Evolutionary conservation across 2,329 filamentous ascomycete genomes (phyloP).

Genomic region (Acrocalymma vagum): DNA sequence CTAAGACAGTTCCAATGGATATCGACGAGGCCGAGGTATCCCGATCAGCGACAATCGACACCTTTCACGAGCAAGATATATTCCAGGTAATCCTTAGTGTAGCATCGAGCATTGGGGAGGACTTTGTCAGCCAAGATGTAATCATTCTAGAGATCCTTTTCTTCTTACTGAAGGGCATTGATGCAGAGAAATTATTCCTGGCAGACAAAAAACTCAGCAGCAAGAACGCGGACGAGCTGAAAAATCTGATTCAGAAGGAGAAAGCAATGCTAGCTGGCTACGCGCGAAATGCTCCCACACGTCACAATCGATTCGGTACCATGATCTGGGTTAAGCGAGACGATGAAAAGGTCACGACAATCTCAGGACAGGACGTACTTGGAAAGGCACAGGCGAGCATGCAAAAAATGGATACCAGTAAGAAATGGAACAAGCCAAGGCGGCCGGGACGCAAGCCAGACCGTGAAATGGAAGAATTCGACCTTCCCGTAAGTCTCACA

Average conservation of each 20-base stretch:
- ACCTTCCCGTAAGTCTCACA: slow-evolving; percentile 74
- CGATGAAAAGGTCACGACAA: slow-evolving; percentile 81
- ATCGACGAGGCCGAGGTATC: slow-evolving; percentile 92
- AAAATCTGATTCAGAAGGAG: slow-evolving; percentile 80
- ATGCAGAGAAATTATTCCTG: slow-evolving; percentile 86
- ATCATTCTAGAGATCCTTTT: slow-evolving; percentile 92
- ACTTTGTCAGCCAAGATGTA: slow-evolving; percentile 89
- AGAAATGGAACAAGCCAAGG: slow-evolving; percentile 87
- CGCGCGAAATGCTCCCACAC: slow-evolving; percentile 79
- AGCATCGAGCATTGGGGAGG: slow-evolving; percentile 91
- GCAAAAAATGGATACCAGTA: slow-evolving; percentile 88
- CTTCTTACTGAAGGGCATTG: slow-evolving; percentile 89
- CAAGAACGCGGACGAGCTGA: slow-evolving; percentile 76
- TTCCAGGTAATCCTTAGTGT: slow-evolving; percentile 86
- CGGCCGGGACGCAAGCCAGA: slow-evolving; percentile 53
- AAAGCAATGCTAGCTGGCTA: slow-evolving; percentile 81
- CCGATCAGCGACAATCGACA: slow-evolving; percentile 85
- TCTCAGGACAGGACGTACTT: slow-evolving; percentile 89
- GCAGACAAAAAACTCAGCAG: slow-evolving; percentile 75
- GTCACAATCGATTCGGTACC: slow-evolving; percentile 93
- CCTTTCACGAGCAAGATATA: slow-evolving; percentile 90
- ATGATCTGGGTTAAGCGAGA: slow-evolving; percentile 97
- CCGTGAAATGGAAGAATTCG: slow-evolving; percentile 69
- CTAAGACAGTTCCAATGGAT: slow-evolving; percentile 76
- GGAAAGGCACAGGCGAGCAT: slow-evolving; percentile 76